phyloP scores from a whole-genome alignment of 208 protist genomes.

The Phytomonas francai region DNA sequence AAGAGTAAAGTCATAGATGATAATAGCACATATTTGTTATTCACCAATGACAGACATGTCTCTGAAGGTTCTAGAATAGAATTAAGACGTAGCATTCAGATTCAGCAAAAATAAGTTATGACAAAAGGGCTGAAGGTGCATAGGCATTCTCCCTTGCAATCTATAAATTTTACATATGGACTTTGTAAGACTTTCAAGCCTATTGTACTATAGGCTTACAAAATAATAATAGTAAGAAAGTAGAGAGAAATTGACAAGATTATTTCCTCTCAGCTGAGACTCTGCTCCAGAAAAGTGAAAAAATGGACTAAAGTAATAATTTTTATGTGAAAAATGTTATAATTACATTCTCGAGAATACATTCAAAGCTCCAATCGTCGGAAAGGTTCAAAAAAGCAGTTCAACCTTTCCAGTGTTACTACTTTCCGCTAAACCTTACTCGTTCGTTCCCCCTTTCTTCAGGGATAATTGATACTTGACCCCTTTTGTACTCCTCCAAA shows the following conservation, averaged over 20 bases:
- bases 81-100: neutral
- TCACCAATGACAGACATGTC: neutral
- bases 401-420: neutral
- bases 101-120: neutral
- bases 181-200: neutral
- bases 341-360: neutral
- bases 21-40: neutral
- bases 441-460: neutral
- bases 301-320: neutral
- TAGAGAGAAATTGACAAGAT: conserved; percentile 2
- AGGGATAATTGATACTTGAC: too few relatives aligned
- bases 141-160: neutral
- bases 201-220: neutral
- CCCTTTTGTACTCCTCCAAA: too few relatives aligned
- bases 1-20: conserved; percentile 2
- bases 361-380: neutral
- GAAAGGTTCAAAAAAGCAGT: neutral
- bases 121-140: neutral
- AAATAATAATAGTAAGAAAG: neutral
- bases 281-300: neutral
- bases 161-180: neutral
- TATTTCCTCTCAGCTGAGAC: neutral
- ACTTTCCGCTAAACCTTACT: neutral
- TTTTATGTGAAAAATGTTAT: neutral
- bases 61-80: neutral